Conservation (phyloP, 1,284 basidiomycete species). For the Austroboletus novae-zelandiae region DNA sequence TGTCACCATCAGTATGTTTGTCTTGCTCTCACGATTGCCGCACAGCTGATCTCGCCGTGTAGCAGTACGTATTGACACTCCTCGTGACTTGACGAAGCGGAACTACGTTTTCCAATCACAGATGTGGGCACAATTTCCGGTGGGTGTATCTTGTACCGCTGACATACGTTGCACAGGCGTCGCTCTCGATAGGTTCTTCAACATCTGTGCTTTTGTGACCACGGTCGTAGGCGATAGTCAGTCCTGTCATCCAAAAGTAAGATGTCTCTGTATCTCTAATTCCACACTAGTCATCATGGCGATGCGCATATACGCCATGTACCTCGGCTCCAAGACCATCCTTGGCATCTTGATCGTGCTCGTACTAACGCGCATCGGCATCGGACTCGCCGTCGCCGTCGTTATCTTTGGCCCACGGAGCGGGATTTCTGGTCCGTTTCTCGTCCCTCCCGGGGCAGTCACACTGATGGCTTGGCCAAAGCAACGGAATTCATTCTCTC, state of each 20-base stretch:
- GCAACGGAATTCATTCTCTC: slow-evolving; percentile 19
- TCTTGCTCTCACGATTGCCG: not conserved
- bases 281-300: slow-evolving; percentile 15
- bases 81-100: not conserved
- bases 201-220: slow-evolving; percentile 12
- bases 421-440: slow-evolving; percentile 14
- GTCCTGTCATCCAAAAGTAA: not conserved
- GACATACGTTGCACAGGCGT: slow-evolving; percentile 6
- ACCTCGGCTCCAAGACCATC: slow-evolving; percentile 13
- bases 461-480: not conserved
- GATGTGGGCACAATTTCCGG: slow-evolving; percentile 10
- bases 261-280: not conserved
- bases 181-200: slow-evolving; percentile 10
- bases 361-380: slow-evolving; percentile 4
- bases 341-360: slow-evolving; percentile 4
- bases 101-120: not conserved
- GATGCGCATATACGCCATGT: slow-evolving; percentile 23
- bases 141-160: not conserved
- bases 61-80: slow-evolving; percentile 7
- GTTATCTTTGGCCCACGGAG: slow-evolving; percentile 17
- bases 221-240: slow-evolving; percentile 13
- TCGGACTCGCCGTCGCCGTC: slow-evolving; percentile 12
- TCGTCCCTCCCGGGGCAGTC: too few relatives aligned
- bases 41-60: not conserved
- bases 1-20: slow-evolving; percentile 10